Evolutionary conservation across 2,329 filamentous ascomycete genomes (phyloP).

Genomic region (Rhinocladiella mackenziei): DNA sequence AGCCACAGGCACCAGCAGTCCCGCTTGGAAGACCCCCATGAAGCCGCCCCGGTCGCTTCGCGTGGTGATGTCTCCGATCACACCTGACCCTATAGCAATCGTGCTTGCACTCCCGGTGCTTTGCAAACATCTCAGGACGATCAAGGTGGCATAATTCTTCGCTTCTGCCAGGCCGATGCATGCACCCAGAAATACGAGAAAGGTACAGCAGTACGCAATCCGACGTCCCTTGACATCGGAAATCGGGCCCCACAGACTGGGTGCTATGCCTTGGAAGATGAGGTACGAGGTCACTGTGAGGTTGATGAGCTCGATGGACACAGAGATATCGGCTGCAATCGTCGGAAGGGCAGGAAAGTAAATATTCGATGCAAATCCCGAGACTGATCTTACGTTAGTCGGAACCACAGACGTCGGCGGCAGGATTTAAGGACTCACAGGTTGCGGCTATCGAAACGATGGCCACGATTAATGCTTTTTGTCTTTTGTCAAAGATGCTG

Average conservation of each 20-base stretch:
- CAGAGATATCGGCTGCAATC: slow-evolving; percentile 40
- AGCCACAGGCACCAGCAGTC: slow-evolving; percentile 43
- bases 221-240: slow-evolving; percentile 43
- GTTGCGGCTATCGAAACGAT: slow-evolving; percentile 51
- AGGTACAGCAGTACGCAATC: slow-evolving; percentile 37
- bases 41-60: slow-evolving; percentile 41
- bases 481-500: slow-evolving; percentile 50
- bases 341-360: slow-evolving; percentile 46
- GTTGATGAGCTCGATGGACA: slow-evolving; percentile 40
- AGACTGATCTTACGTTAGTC: neutral
- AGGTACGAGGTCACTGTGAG: slow-evolving; percentile 47
- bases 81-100: slow-evolving; percentile 42
- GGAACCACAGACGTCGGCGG: slow-evolving; percentile 20
- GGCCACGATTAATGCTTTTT: slow-evolving; percentile 48
- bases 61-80: slow-evolving; percentile 43
- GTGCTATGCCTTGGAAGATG: slow-evolving; percentile 44
- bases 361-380: slow-evolving; percentile 22
- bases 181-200: slow-evolving; percentile 41
- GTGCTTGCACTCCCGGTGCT: slow-evolving; percentile 44
- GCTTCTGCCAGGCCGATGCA: slow-evolving; percentile 41
- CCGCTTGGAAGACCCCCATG: slow-evolving; percentile 47
- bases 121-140: slow-evolving; percentile 43
- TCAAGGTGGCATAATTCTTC: slow-evolving; percentile 38
- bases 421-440: slow-evolving; percentile 33
- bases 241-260: slow-evolving; percentile 41